Base-by-base conservation (phyloP, 2,329 filamentous ascomycete species). In the Aspergillus nomiae region DNA sequence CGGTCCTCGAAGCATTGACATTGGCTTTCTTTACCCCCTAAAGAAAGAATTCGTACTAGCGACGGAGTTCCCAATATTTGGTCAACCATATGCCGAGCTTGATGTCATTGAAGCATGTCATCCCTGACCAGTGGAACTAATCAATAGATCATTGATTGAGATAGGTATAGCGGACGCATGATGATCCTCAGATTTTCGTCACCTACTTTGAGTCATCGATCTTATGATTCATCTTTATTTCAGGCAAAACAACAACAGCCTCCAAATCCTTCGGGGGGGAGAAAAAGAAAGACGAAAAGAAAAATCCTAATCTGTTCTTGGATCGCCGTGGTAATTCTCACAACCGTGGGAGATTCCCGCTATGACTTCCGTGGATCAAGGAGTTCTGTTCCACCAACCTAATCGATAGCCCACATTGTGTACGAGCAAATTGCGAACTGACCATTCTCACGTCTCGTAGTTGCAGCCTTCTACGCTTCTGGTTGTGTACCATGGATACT, bases 291-390 rank as follows among this genome's bases (percentile, higher is more conserved):
- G n/a, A 41, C 4, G 38, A 41, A 19, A 9, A 41, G 8, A 19
- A 41, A 46, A 46, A 11, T 46, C 10, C 26, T 30, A 14, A 50
- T 32, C 26, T 16, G 12, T 26, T 50, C 8, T 28, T 48, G 7
- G 14, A 51, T 51, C 12, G 10, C 48, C 28, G 19, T 32, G 16
- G 24, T 51, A 32, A 51, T 51, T 64, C 57, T 59, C 30, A 41
- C 55, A 41, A 56, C 62, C 68, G 57, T 67, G 65, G 68, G 58
- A 66, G 63, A 62, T 65, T 66, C 68, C 67, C 68, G 65, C 50
- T 46, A 41, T 30, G 32, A 50, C 56, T 67, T 65, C 68, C 68
- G 67, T 65, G 68, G 68, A 63, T 67, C 61, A 54, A 41, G 28
- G 30, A 51, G 48, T 32, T 51, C 28, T 59, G 67, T 69, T 63